Conservation (phyloP, 768 basidiomycete species). For the Chalciporus chontae region DNA sequence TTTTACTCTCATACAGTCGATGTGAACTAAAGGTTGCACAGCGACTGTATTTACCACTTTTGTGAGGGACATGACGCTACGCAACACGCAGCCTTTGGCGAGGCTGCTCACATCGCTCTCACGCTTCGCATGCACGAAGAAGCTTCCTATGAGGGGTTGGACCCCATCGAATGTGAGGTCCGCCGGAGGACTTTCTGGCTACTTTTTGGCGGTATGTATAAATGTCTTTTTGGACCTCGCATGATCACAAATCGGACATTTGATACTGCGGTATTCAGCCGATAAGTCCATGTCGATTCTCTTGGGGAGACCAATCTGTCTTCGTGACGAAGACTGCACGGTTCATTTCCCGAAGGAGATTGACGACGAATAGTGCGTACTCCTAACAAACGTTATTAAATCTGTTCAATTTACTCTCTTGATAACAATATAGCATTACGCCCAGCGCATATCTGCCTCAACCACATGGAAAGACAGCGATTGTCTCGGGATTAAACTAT, state of each 20-base stretch:
- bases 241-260: background rate
- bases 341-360: constrained; percentile 85
- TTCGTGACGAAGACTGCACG: constrained; percentile 89
- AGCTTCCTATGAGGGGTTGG: constrained; percentile 73
- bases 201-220: constrained; percentile 76
- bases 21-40: constrained; percentile 27
- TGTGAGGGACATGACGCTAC: constrained; percentile 86
- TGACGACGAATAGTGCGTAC: constrained; percentile 83
- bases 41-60: constrained; percentile 84
- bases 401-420: constrained; percentile 22
- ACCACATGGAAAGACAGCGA: constrained; percentile 81
- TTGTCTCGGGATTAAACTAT: constrained; percentile 86
- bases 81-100: constrained; percentile 83
- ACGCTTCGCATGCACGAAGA: constrained; percentile 86
- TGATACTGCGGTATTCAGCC: constrained; percentile 40
- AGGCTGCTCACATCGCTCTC: constrained; percentile 80
- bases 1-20: background rate
- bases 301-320: constrained; percentile 77
- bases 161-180: constrained; percentile 86
- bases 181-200: constrained; percentile 88
- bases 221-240: background rate
- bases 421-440: constrained; percentile 59
- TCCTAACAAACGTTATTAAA: constrained; percentile 14
- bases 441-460: constrained; percentile 78
- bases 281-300: constrained; percentile 90